Conservation (phyloP, 1,139 yeast species). For the Saccharomyces hybrid region DNA sequence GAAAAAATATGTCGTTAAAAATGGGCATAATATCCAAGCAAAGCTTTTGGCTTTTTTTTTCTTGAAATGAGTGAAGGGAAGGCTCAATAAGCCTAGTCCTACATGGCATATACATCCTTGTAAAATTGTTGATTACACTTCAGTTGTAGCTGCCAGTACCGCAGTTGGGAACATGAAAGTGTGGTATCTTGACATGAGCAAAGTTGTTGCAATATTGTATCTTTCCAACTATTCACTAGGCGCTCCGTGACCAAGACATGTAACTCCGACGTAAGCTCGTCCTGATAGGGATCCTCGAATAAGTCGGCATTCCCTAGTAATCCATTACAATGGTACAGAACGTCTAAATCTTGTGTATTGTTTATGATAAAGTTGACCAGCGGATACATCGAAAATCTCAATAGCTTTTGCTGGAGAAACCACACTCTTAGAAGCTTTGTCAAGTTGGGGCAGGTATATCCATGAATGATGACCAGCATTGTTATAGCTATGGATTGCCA, state of each 20-base stretch:
- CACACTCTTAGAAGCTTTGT: conserved; percentile 11
- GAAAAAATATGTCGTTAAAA: background rate
- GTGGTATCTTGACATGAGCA: conserved; percentile 19
- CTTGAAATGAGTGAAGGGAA: background rate
- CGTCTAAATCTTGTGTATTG: conserved; percentile 9
- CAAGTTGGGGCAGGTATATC: conserved; percentile 5
- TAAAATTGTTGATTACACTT: conserved; percentile 19
- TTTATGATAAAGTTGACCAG: conserved; percentile 14
- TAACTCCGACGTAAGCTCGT: conserved; percentile 16
- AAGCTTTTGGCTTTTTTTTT: background rate
- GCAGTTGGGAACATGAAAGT: conserved; percentile 19
- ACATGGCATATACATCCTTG: conserved; percentile 13
- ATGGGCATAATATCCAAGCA: background rate
- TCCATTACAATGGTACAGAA: conserved; percentile 18
- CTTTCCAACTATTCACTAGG: conserved; percentile 21
- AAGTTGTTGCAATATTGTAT: conserved; percentile 17
- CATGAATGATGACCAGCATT: conserved; percentile 2
- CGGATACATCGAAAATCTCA: conserved; percentile 18
- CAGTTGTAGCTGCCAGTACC: conserved; percentile 23
- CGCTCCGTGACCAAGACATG: conserved; percentile 15
- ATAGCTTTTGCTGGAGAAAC: conserved; percentile 10
- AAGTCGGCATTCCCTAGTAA: conserved; percentile 9
- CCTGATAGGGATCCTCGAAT: conserved; percentile 13
- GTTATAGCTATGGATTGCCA: conserved; percentile 11
- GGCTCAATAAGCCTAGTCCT: background rate